Percentiles rank a stretch among this genome's conserved stretches.
phyloP scores from a whole-genome alignment of 306 rosid genomes.

The Quercus alba region DNA sequence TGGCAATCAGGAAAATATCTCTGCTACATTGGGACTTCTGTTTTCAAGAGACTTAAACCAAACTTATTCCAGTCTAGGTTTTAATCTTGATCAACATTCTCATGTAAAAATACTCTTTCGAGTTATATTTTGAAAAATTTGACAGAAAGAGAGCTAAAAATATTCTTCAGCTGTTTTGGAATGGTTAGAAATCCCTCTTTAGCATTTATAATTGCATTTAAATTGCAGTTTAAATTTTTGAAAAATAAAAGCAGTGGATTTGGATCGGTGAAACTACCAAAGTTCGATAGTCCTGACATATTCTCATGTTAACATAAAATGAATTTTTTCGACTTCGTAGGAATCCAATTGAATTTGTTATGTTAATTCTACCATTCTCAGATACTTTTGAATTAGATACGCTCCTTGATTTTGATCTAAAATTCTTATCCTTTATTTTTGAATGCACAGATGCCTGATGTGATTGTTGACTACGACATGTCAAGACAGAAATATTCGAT shows the following conservation, averaged over 20 bases:
- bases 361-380: neutral
- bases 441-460: conserved; percentile 78
- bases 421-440: conserved; percentile 13
- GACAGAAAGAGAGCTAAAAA: neutral
- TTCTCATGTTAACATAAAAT: neutral
- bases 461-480: conserved; percentile 85
- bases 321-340: neutral
- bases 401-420: conserved; percentile 3
- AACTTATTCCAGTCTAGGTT: neutral
- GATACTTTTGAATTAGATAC: neutral
- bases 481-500: conserved; percentile 54
- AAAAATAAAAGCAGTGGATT: neutral
- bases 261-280: neutral
- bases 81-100: neutral
- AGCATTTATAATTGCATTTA: neutral
- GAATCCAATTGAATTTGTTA: neutral
- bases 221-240: neutral
- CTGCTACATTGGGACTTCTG: neutral
- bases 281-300: neutral
- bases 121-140: neutral
- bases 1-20: neutral
- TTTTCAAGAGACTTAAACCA: neutral
- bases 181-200: neutral
- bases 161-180: neutral
- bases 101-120: neutral